Base-by-base conservation (phyloP, 163 green algal species). In the Prototheca cutis region DNA sequence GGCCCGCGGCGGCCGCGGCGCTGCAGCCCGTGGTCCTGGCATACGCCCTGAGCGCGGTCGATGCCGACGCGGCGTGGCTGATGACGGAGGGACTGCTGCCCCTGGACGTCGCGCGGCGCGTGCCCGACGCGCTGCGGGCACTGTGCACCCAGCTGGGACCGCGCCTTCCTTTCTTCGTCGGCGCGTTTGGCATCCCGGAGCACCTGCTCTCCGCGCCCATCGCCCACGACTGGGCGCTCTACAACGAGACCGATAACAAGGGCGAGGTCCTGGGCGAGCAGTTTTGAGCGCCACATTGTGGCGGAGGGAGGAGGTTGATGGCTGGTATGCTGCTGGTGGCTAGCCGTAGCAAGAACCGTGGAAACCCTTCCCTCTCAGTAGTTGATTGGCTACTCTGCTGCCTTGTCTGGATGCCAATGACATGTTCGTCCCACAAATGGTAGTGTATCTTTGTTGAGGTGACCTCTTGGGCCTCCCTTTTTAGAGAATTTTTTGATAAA, bases 51-150 rank as follows among this genome's bases (percentile, higher is more conserved):
- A 61, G 80, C 51, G 63, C 71, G 58, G 80, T 91, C 47, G 68
- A 87, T 40, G 62, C 62, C 19, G 86, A 94, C 68, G 74, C 85
- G 29, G 36, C 84, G 39, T 91, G 42, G 42, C 42, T 83, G 74
- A 79, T 84, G 36, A 95, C 94, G 59, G 85, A 94, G 34, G 88
- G 96, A 61, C 91, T 90, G 62, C 79, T 96, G 29, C 87, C 87
- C 10, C 84, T 87, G 23, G 74, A 84, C 55, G 96, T 95, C 77
- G 84, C 79, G 65, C 94, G 93, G 79, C 89, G 89, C 49, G 95
- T 96, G 58, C 65, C 83, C 48, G 68, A 72, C n/a, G 81, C 91
- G 55, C 68, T 91, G 8, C 73, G 85, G 60, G 45, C 67, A 17
- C 78, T 96, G 51, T 92, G 84, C 77, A 55, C 55, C 17, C 81